Conservation (phyloP, 352 stramenopile genomes). For the Globisporangium carolinianum region DNA sequence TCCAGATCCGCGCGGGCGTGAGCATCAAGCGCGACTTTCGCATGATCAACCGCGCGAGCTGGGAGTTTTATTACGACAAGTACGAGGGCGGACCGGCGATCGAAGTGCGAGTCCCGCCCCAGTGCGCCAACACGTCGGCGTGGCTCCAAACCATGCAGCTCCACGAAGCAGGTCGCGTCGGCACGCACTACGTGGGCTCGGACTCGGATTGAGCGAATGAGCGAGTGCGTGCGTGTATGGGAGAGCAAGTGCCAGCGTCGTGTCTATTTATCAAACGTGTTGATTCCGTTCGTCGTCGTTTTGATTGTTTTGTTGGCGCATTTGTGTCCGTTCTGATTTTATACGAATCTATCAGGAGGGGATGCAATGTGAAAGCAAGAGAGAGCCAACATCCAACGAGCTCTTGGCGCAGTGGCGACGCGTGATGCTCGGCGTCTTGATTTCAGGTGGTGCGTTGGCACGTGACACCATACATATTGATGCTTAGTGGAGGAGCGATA, state of each 20-base stretch:
- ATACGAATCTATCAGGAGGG: no score
- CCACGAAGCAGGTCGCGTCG: slow-evolving; percentile 46
- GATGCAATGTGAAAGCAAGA: no score
- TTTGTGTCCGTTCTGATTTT: no score
- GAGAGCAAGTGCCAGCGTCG: not conserved
- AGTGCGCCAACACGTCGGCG: slow-evolving; percentile 41
- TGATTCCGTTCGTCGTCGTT: no score
- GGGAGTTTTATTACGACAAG: slow-evolving; percentile 65
- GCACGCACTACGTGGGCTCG: slow-evolving; percentile 59
- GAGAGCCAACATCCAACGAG: no score
- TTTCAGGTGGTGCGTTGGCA: no score
- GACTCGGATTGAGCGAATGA: slow-evolving; percentile 18
- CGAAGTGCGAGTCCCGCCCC: slow-evolving; percentile 48
- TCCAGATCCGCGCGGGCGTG: slow-evolving; percentile 51
- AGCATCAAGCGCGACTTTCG: slow-evolving; percentile 70
- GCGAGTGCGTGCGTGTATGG: not conserved
- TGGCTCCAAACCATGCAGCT: slow-evolving; percentile 51
- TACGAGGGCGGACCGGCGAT: slow-evolving; percentile 68
- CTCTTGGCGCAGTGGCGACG: no score
- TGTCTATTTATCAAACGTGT: not conserved
- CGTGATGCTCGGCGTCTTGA: no score
- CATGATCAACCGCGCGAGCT: slow-evolving; percentile 77
- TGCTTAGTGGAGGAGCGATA: no score
- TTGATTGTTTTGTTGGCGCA: no score
- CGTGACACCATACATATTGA: no score